A percentile compares a stretch with the other conserved stretches of the same genome.
phyloP scores from a whole-genome alignment of 306 rosid genomes.

The Betula pendula region DNA sequence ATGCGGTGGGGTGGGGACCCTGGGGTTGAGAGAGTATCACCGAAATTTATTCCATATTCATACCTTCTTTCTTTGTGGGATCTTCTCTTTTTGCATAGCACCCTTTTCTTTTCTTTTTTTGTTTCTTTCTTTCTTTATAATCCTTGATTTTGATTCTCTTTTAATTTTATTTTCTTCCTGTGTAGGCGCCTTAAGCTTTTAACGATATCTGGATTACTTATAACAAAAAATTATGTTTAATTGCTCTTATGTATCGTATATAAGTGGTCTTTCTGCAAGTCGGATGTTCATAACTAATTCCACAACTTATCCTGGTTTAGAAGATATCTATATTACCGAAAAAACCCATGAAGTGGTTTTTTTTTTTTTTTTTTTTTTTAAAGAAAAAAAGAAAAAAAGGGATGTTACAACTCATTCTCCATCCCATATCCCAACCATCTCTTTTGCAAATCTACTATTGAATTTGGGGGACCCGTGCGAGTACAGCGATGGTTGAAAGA shows the following conservation, averaged over 20 bases:
- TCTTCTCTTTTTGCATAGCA: slow-evolving; percentile 25
- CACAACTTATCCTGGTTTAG: neutral
- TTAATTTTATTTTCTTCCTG: neutral
- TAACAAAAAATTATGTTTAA: neutral
- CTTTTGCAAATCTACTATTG: too few species aligned
- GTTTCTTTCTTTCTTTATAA: neutral
- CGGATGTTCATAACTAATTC: neutral
- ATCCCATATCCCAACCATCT: too few species aligned
- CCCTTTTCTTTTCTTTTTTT: slow-evolving; percentile 27
- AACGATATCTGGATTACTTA: too few species aligned
- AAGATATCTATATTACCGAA: neutral
- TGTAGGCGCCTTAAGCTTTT: too few species aligned
- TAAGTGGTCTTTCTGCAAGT: neutral
- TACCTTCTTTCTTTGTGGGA: neutral
- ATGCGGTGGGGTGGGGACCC: slow-evolving; percentile 16
- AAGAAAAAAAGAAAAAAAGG: too few species aligned
- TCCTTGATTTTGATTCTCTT: slow-evolving; percentile 34
- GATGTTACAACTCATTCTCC: too few species aligned
- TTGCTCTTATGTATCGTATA: neutral
- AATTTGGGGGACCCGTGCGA: too few species aligned
- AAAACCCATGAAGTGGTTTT: neutral
- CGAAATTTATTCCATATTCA: slow-evolving; percentile 7
- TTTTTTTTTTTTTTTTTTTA: too few species aligned
- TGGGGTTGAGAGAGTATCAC: slow-evolving; percentile 24
- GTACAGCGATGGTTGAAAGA: too few species aligned